A percentile compares a stretch with the other conserved stretches of the same genome.
phyloP scores from a whole-genome alignment of 345 rosid genomes.

The Lagerstroemia speciosa region DNA sequence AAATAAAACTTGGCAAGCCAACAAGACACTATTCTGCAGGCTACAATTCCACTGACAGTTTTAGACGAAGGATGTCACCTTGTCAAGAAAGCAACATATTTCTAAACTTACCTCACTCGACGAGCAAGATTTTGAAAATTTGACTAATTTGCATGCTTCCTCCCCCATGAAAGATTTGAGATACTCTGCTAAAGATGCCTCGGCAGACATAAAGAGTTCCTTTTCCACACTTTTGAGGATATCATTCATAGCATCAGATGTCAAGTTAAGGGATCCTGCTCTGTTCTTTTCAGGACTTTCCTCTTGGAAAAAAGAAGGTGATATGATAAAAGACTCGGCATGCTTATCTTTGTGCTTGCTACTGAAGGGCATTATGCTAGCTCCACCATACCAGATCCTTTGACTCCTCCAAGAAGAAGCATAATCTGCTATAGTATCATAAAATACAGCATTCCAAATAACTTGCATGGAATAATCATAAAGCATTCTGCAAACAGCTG shows the following conservation, averaged over 20 bases:
- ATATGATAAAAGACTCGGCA: conserved; percentile 7
- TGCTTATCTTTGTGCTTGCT: conserved; percentile 11
- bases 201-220: conserved; percentile 52
- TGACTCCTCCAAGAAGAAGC: conserved; percentile 54
- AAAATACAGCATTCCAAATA: conserved; percentile 82
- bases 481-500: conserved; percentile 54
- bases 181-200: conserved; percentile 37
- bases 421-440: conserved; percentile 49
- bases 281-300: conserved; percentile 7
- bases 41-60: background rate
- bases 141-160: conserved; percentile 31
- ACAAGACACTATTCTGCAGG: background rate
- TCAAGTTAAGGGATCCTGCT: conserved; percentile 17
- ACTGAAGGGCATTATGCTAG: conserved; percentile 18
- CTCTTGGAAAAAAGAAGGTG: conserved; percentile 14
- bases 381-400: conserved; percentile 52
- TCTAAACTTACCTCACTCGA: conserved; percentile 31
- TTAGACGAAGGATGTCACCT: background rate
- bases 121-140: conserved; percentile 20
- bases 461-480: conserved; percentile 62
- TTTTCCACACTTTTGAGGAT: conserved; percentile 43
- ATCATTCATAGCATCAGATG: conserved; percentile 18
- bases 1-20: background rate
- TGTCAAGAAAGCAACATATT: background rate
- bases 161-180: conserved; percentile 38